A percentile compares a stretch with the other conserved stretches of the same genome.
These are phyloP conservation scores for Aspergillus sp. DNA, from an alignment of 2,329 filamentous ascomycete genomes.

Conservation along the genomic window DNA sequence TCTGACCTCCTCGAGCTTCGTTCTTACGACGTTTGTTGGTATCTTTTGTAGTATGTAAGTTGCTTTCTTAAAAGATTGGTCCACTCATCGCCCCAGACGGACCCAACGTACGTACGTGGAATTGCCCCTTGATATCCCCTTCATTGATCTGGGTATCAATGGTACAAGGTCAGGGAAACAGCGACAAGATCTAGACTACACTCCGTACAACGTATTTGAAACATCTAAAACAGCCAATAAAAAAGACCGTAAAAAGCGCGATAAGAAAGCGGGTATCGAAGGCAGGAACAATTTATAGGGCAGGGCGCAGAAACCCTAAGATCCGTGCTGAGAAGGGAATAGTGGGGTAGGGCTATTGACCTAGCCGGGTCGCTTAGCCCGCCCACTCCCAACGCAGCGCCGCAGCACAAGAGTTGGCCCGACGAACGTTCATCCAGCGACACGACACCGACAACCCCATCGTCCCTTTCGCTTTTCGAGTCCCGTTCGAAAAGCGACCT, in stretches of 20 bases:
- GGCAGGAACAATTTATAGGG: slow-evolving; percentile 7
- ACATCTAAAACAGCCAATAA: not conserved
- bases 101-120: not conserved
- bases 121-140: too few species aligned
- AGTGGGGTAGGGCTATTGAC: slow-evolving; percentile 40
- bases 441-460: slow-evolving; percentile 38
- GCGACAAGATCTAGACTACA: not conserved
- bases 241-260: not conserved
- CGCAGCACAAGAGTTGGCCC: slow-evolving; percentile 27
- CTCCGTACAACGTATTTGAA: not conserved
- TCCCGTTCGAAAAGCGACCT: slow-evolving; percentile 45
- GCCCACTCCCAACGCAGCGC: slow-evolving; percentile 37
- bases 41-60: not conserved
- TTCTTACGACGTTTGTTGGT: not conserved
- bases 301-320: slow-evolving; percentile 9
- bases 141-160: too few species aligned
- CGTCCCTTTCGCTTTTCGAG: slow-evolving; percentile 47
- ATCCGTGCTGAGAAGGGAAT: slow-evolving; percentile 22
- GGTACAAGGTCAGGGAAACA: not conserved
- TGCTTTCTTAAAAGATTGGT: not conserved
- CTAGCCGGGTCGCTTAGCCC: slow-evolving; percentile 43
- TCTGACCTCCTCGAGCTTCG: slow-evolving; percentile 28
- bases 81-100: not conserved
- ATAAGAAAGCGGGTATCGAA: not conserved
- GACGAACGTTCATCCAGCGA: slow-evolving; percentile 34